These are phyloP conservation scores for Leptoxyphium fumago DNA, from an alignment of 2,329 filamentous ascomycete species.

Conservation along the genomic window DNA sequence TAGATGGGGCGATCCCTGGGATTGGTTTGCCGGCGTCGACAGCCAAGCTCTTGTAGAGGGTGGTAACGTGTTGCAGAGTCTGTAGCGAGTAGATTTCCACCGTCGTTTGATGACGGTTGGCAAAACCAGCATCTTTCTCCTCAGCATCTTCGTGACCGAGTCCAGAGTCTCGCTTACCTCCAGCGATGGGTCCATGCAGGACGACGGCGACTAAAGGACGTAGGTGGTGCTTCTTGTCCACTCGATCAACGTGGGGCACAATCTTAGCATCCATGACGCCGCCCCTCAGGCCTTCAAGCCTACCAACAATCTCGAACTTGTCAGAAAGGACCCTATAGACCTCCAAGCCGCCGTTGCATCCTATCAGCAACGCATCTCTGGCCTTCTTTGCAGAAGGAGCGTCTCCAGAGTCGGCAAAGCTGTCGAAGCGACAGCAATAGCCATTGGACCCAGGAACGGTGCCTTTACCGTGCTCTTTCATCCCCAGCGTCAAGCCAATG, in stretches of 20 bases:
- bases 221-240: slow-evolving; percentile 13
- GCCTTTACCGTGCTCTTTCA: slow-evolving; percentile 19
- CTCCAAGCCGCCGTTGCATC: slow-evolving; percentile 67
- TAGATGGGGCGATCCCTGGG: slow-evolving; percentile 10
- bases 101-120: slow-evolving; percentile 53
- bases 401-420: slow-evolving; percentile 37
- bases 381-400: slow-evolving; percentile 27
- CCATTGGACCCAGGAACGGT: slow-evolving; percentile 34
- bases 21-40: slow-evolving; percentile 27
- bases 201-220: slow-evolving; percentile 67
- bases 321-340: slow-evolving; percentile 59
- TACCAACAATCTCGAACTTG: slow-evolving; percentile 53
- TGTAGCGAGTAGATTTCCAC: slow-evolving; percentile 80
- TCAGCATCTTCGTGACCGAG: slow-evolving; percentile 19
- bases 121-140: slow-evolving; percentile 17
- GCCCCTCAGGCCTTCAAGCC: slow-evolving; percentile 63
- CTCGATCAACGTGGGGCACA: slow-evolving; percentile 38
- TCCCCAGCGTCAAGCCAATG: slow-evolving; percentile 13
- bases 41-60: slow-evolving; percentile 57
- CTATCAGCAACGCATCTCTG: slow-evolving; percentile 58
- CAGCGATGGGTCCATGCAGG: slow-evolving; percentile 59
- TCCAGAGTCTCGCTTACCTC: slow-evolving; percentile 21
- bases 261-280: slow-evolving; percentile 73
- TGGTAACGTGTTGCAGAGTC: slow-evolving; percentile 55
- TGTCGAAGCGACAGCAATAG: slow-evolving; percentile 72